Base-by-base conservation (phyloP, 352 stramenopile species). In the Phytophthora podocarpi region DNA sequence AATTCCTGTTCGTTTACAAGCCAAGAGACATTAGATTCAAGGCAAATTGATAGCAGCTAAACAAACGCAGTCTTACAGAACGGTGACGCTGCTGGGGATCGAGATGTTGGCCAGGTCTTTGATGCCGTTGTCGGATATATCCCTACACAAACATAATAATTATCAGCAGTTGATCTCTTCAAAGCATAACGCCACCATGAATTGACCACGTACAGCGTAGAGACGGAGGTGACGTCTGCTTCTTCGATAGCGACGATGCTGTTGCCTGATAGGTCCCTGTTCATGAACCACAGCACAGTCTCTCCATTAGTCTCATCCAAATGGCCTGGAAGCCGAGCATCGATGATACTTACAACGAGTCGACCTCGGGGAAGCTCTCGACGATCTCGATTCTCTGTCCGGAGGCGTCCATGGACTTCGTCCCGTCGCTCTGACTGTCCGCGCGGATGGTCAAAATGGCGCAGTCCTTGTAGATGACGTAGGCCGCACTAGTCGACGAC, bases 381-480 rank as follows among this genome's bases (percentile, higher is more conserved):
- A 76, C 58, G 5, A 64, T 16, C 26, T 67, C 46, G 13, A 76
- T 64, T 8, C 45, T 34, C 48, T 67, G 51, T 15, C 59, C 48
- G 0, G 68, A 74, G 10, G 59, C 68, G 39, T 76, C 64, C 56
- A 76, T 71, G 16, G 64, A 62, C 24, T 32, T 59, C 8, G 46
- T 74, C 35, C 68, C 68, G 35, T 76, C 64, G 35, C 51, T 68
- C 43, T 62, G 40, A 1, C 23, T 66, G 26, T 63, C 49, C 2
- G 67, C 42, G 23, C 26, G 45, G 18, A 75, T 64, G 4, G 62
- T 75, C 42, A 69, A 32, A 24, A 75, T 75, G 4, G 61, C 50
- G 37, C 67, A 75, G 46, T 72, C 43, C 42, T 62, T 64, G 47
- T 66, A 72, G 37, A 75, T 69, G 13, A 75, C 62, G 36, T 75